Conservation (phyloP, 768 basidiomycete species). For the Leccinellum albellum region DNA sequence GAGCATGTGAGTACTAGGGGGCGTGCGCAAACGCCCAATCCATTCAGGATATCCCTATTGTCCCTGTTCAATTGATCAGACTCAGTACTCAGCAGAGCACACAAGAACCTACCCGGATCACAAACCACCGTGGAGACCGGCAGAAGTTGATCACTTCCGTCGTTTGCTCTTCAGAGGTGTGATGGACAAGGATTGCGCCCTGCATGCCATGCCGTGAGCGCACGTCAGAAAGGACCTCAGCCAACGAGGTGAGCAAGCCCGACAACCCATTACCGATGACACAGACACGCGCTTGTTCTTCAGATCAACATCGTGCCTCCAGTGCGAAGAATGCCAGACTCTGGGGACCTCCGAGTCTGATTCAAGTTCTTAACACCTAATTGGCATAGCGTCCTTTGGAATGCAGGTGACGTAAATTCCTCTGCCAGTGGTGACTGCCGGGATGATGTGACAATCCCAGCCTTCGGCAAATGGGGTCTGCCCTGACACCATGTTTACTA, state of each 20-base stretch:
- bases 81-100: slow-evolving; percentile 14
- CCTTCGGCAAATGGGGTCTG: slow-evolving; percentile 19
- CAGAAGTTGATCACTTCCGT: slow-evolving; percentile 55
- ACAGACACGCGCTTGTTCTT: slow-evolving; percentile 50
- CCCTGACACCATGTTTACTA: slow-evolving; percentile 29
- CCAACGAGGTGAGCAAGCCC: slow-evolving; percentile 21
- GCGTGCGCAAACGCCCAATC: not conserved
- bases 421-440: not conserved
- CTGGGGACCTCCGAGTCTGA: slow-evolving; percentile 26
- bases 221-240: slow-evolving; percentile 2
- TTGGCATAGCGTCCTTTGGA: not conserved
- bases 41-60: not conserved
- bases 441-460: slow-evolving; percentile 1
- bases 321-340: slow-evolving; percentile 53
- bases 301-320: slow-evolving; percentile 52
- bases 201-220: slow-evolving; percentile 22
- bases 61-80: not conserved
- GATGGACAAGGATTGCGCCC: slow-evolving; percentile 57
- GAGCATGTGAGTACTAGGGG: slow-evolving; percentile 1
- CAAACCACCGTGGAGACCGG: slow-evolving; percentile 57
- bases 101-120: slow-evolving; percentile 26
- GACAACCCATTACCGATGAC: slow-evolving; percentile 64
- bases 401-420: slow-evolving; percentile 1
- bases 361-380: slow-evolving; percentile 28
- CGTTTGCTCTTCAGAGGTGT: slow-evolving; percentile 46